These are phyloP conservation scores for Tylopilus vinaceipallidus DNA, from an alignment of 768 basidiomycete genomes.

Conservation along the genomic window DNA sequence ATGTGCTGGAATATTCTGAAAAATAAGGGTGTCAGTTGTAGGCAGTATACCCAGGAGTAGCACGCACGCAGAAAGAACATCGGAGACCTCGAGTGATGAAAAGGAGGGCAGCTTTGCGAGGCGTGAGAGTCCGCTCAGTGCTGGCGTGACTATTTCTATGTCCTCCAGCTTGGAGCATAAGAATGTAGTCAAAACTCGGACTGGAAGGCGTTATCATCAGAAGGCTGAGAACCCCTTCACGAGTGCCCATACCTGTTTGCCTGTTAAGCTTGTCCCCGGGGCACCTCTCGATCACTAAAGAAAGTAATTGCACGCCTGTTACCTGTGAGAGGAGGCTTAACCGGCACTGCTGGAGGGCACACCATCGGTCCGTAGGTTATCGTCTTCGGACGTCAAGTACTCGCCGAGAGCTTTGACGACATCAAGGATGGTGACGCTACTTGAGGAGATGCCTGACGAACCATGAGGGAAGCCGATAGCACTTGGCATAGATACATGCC, in stretches of 20 bases:
- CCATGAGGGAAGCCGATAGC: not conserved
- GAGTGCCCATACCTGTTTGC: constrained; percentile 70
- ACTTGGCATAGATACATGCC: constrained; percentile 42
- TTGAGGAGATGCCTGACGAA: constrained; percentile 49
- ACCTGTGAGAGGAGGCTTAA: not conserved
- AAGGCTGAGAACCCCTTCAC: not conserved
- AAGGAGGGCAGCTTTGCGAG: constrained; percentile 64
- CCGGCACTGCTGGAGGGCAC: constrained; percentile 4
- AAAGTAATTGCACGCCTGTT: constrained; percentile 82
- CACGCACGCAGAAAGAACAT: constrained; percentile 59
- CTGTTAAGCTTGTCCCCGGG: constrained; percentile 66
- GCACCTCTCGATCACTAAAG: constrained; percentile 61
- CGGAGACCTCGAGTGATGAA: constrained; percentile 59
- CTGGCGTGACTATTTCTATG: constrained; percentile 77
- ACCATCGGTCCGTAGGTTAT: constrained; percentile 79
- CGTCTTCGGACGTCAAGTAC: constrained; percentile 86
- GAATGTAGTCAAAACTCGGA: constrained; percentile 78
- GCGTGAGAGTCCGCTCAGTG: constrained; percentile 70
- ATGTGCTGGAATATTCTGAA: constrained; percentile 73
- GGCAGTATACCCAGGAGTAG: not conserved
- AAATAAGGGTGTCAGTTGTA: not conserved
- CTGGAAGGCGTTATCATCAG: constrained; percentile 40
- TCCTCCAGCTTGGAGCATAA: constrained; percentile 87
- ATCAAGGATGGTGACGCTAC: constrained; percentile 60
- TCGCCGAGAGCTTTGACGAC: constrained; percentile 86